phyloP scores from a whole-genome alignment of 768 basidiomycete species.

The Mycena epipterygia region DNA sequence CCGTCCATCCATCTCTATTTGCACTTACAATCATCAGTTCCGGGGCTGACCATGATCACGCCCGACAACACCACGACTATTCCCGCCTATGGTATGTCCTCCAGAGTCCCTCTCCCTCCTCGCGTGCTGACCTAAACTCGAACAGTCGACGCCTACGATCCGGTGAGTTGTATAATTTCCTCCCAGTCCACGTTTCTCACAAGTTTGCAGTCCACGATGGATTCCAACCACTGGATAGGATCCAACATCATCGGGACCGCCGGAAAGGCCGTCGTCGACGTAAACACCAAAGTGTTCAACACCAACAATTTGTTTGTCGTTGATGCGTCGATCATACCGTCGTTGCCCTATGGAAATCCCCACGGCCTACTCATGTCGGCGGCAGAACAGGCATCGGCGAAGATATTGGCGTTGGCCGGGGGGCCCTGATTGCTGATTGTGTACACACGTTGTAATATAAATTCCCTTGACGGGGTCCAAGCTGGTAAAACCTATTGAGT shows the following conservation, averaged over 20 bases:
- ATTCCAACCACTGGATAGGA: conserved; percentile 61
- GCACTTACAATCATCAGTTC: conserved; percentile 35
- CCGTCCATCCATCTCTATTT: background rate
- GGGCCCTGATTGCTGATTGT: conserved; percentile 18
- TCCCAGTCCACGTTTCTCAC: background rate
- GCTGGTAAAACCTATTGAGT: no score
- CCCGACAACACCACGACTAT: conserved; percentile 56
- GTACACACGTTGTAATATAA: no score
- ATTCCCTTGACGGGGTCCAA: no score
- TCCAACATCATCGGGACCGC: conserved; percentile 47
- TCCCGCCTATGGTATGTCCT: conserved; percentile 42
- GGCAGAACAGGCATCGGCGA: conserved; percentile 56
- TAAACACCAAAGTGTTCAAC: conserved; percentile 54
- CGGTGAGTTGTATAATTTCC: conserved; percentile 11
- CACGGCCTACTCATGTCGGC: conserved; percentile 55
- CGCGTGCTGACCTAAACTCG: background rate
- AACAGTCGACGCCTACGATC: conserved; percentile 33
- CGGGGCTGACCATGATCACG: conserved; percentile 52
- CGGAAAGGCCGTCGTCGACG: conserved; percentile 53
- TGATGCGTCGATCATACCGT: conserved; percentile 53
- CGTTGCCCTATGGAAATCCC: conserved; percentile 50
- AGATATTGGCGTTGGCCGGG: conserved; percentile 52
- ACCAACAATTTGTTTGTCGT: conserved; percentile 50
- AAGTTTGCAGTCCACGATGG: conserved; percentile 38
- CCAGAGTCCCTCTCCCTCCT: no score